Conservation (phyloP, 176 grass and related monocot genomes). For the Avena insularis region DNA sequence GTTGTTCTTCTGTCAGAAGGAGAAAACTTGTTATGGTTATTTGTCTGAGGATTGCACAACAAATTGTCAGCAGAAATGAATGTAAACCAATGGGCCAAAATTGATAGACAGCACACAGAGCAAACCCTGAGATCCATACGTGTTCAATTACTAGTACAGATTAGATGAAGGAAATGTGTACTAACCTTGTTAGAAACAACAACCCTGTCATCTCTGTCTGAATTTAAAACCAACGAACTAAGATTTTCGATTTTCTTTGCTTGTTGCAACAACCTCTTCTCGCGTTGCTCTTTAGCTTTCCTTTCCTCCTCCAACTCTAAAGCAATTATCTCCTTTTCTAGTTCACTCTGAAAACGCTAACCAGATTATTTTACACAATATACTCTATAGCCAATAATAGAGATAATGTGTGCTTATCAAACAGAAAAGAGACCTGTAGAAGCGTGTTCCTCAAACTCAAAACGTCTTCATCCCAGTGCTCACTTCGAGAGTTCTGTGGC, state of each 20-base stretch:
- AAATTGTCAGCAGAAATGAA: slow-evolving; percentile 13
- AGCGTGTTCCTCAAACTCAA: slow-evolving; percentile 86
- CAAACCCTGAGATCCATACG: background rate
- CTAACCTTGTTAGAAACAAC: slow-evolving; percentile 66
- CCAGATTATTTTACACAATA: slow-evolving; percentile 18
- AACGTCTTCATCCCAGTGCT: slow-evolving; percentile 95
- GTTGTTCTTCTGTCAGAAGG: slow-evolving; percentile 4
- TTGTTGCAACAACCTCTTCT: slow-evolving; percentile 80
- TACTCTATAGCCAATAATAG: background rate
- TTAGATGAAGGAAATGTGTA: slow-evolving; percentile 26
- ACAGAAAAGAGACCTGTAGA: slow-evolving; percentile 70
- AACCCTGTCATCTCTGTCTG: slow-evolving; percentile 77
- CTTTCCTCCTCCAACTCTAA: slow-evolving; percentile 96
- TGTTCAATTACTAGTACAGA: background rate
- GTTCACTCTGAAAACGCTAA: slow-evolving; percentile 72
- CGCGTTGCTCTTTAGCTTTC: slow-evolving; percentile 89
- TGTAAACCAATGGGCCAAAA: background rate
- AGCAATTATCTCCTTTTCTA: slow-evolving; percentile 93
- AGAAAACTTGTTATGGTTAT: background rate
- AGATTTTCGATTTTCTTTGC: slow-evolving; percentile 95
- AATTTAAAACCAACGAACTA: slow-evolving; percentile 87
- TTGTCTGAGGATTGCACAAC: slow-evolving; percentile 14
- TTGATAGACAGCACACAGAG: slow-evolving; percentile 15
- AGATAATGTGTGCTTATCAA: slow-evolving; percentile 41
- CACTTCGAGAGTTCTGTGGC: slow-evolving; percentile 82